Evolutionary conservation across 768 basidiomycete genomes (phyloP), one percentile per base, ranked within the genome.

Genomic region (Auriscalpium microsporum): DNA sequence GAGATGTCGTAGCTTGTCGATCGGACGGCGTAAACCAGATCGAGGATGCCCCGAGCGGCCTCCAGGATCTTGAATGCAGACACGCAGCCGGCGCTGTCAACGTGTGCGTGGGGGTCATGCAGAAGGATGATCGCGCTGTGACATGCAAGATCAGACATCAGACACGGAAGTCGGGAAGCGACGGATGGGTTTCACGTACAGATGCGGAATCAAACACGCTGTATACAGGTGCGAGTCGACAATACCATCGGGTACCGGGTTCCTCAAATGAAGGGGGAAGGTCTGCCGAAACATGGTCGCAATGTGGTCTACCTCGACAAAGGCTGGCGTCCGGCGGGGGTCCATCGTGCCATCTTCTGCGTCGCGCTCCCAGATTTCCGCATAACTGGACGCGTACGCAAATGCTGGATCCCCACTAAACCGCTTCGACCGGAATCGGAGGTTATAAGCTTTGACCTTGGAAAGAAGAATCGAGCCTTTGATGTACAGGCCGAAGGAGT

Each of bases 1-100:
- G 84, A 80, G 16, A 87, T 75, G 62, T 89, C 86, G 62, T 77
- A 88, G 57, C 82, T 88, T 0, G 87, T 88, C 8, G 84, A 82
- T 66, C 76, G 79, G 28, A 87, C 75, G 14, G 71, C 73, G 63
- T 87, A 84, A 38, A 87, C 77, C 14, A 86, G 70, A 59, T 88
- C 82, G 45, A 89, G 70, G 42, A 86, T 80, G 1, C 78, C 75
- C 48, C 87, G 78, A 2, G 86, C 79, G 23, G 87, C 80, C 1
- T 77, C 78, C 8, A 89, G 70, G 34, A 89, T 82, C 63, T 81
- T 85, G 60, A 82, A 74, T 13, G 86, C 83, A 44, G 86, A 88
- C 44, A 81, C 74, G 61, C 87, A 90, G 37, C 79, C 79, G 16
- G 75, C 74, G 47, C 68, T 71, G 23, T 74, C 72, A 48, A 85